Base-by-base conservation (phyloP, 176 grass and related monocot species). In the Rhipidocladum racemiflorum region DNA sequence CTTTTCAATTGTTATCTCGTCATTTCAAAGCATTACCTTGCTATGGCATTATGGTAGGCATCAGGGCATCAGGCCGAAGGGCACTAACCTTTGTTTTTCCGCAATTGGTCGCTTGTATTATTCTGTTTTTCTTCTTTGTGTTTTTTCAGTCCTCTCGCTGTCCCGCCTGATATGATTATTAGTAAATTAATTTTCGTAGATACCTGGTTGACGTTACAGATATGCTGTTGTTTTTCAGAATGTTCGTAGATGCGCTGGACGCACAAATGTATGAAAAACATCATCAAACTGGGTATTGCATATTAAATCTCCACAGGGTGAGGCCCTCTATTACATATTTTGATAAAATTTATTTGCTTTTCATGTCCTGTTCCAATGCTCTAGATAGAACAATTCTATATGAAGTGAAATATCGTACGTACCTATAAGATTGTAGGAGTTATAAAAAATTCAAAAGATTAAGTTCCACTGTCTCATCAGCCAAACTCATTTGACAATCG, bases 231-330 rank as follows among this genome's bases (percentile, higher is more conserved):
- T 36, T 85, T 89, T 88, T 77, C 86, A 99, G 97, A 88, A 93
- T 99, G 93, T 96, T 99, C 34, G 65, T 93, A 57, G 93, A 99
- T 83, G 87, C 93, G 34, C 27, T 99, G 91, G 97, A 99, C 78
- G 83, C 80, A 29, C 79, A 90, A 76, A 99, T 99, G 91, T 96
- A 99, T 0, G 83, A 93, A 62, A 90, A 84, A 34, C 97, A 99
- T 81, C 85, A 96, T 53, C 46, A 65, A 88, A 96, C 81, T 65
- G 93, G 89, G 10, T 62, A 87, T 54, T 99, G 93, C 74, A 87
- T 91, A 38, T 87, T 95, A 64, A 99, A 93, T 86, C 44, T 86
- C 67, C 85, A 89, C 51, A 88, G 86, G 87, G 96, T 99, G 83
- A 88, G 61, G 43, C 20, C 69, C 25, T 53, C 10, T 59, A 16